Percentiles rank a stretch among this genome's conserved stretches.
Conservation (phyloP, 495 filamentous ascomycete genomes). For the Penicillium canescens region DNA sequence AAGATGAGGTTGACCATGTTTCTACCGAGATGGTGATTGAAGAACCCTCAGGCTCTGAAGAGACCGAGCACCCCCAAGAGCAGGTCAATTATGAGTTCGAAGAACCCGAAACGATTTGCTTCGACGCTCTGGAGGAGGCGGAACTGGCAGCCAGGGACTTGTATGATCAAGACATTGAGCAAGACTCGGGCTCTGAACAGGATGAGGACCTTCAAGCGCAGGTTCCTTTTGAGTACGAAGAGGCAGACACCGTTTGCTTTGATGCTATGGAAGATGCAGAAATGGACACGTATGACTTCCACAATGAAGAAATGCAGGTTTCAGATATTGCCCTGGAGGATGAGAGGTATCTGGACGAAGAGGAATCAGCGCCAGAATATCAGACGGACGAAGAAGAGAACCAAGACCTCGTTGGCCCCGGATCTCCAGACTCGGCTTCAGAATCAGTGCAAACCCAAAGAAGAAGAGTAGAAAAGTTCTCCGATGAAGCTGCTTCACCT, state of each 20-base stretch:
- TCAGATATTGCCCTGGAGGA: constrained; percentile 2
- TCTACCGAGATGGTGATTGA: not conserved
- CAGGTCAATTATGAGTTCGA: constrained; percentile 18
- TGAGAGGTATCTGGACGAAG: constrained; percentile 1
- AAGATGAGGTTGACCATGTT: constrained; percentile 5
- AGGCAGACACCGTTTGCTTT: constrained; percentile 26
- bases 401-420: not conserved
- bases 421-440: not conserved
- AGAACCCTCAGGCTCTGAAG: not conserved
- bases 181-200: constrained; percentile 1
- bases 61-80: not conserved
- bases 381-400: constrained; percentile 5
- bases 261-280: constrained; percentile 24
- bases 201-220: constrained; percentile 9
- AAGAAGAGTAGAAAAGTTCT: not conserved
- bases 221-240: constrained; percentile 18
- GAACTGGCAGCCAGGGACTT: constrained; percentile 10
- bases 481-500: not conserved
- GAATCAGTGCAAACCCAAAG: not conserved
- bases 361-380: not conserved
- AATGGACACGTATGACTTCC: constrained; percentile 6
- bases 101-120: constrained; percentile 26
- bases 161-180: not conserved
- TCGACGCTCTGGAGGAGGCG: constrained; percentile 23
- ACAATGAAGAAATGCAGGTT: not conserved